Evolutionary conservation across 2,329 filamentous ascomycete genomes (phyloP), one percentile per base, ranked within the genome.

Genomic region (Fusarium verrucosum): DNA sequence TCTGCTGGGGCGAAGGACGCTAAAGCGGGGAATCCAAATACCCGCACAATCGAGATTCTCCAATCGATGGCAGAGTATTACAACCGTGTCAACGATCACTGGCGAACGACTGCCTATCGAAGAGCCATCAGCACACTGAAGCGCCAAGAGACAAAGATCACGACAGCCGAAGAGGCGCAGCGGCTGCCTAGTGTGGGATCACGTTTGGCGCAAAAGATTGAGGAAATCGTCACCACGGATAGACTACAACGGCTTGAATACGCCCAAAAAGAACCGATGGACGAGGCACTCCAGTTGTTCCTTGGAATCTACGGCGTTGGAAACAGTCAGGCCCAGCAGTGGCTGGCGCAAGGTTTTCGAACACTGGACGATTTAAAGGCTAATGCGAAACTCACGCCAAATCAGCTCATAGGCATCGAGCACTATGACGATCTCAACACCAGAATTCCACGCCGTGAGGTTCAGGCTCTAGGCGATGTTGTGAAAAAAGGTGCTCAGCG

Each of bases 1-100:
- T 79, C 76, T 30, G 83, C 83, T 3, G 84, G 85, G 10, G 81
- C 77, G 3, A 79, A 77, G 45, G 76, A 80, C 30, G 73, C 74
- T 5, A 73, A 77, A 14, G 71, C 77, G 1, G 73, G 79, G 13
- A 92, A 90, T 66, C 91, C 92, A 0, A 98, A 97, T 73, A 79
- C 81, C 2, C 80, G 84, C 13, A 96, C 91, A 0, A 93, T 97
- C 46, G 84, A 90, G 42, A 81, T 95, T 3, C 80, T 97, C 7
- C 86, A 92, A 69, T 82, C 90, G 66, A 93, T 97, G 91, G 84
- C 86, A 37, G 84, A 89, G 50, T 90, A 94, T 75, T 96, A 97
- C 74, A 85, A 84, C 6, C 83, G 88, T 8, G 86, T 85, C n/a
- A 83, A 87, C 35, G 93, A 97, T 70, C 84, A 87, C 32, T 97